Base-by-base conservation (phyloP, 1,139 yeast genomes). In the Hansenula sp. region DNA sequence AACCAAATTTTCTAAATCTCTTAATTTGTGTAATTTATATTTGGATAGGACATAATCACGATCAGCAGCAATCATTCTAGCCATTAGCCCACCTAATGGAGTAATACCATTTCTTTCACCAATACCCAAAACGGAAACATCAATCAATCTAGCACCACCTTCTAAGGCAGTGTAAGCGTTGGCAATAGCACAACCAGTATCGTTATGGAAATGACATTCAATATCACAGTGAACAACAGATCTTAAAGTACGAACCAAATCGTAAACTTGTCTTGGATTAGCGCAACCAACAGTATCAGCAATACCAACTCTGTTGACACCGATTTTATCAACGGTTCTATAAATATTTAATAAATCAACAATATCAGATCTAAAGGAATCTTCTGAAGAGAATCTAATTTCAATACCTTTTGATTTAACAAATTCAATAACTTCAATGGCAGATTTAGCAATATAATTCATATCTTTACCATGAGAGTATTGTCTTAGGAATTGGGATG, bases 261-360 rank as follows among this genome's bases (percentile, higher is more conserved):
- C 98, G 67, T 91, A 93, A 47, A 93, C 99, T 71, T 93, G 98
- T 74, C 99, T 84, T 61, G 99, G 99, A 74, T 91, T 93, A 51
- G 99, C 99, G 67, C 98, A 88, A 41, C 99, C 99, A 50, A 93
- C 98, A 40, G 99, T 93, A 70, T 93, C 99, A 51, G 99, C 98
- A 71, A 93, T 93, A 76, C 99, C 99, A 44, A 93, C 97, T 72
- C 99, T 84, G 76, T 93, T 90, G 47, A 93, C 98, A 61, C 99
- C 99, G 58, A 93, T 90, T 76, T 90, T 88, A 74, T 88, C 96
- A 51, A 93, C 99, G 29, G 98, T 90, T 70, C 93, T 86, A 75
- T 93, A 93, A 60, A 93, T 93, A 74, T 93, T 91, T 59, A 93
- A 79, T 64, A 93, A 76, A 64, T 93, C 99, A 46, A 93, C 98